These are phyloP conservation scores for Isoetes taiwanensis DNA, from an alignment of 75 land plant species.

Conservation along the genomic window DNA sequence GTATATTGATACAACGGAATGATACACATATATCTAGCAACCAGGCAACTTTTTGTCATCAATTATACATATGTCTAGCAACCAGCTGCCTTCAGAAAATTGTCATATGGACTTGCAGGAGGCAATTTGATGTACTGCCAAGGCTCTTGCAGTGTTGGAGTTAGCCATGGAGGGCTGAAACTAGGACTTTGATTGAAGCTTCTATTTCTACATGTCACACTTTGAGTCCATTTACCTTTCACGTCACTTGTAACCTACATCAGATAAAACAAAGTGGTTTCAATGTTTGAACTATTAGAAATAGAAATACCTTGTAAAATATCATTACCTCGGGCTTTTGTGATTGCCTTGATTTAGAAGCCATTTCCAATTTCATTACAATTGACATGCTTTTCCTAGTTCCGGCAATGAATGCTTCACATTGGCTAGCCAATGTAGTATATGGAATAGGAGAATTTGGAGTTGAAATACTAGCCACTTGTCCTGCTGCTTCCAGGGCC, in stretches of 20 bases:
- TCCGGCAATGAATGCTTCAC: slow-evolving; percentile 76
- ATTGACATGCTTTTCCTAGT: slow-evolving; percentile 68
- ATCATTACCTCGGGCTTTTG: no score
- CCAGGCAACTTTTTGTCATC: no score
- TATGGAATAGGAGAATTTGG: slow-evolving; percentile 51
- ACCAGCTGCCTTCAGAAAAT: slow-evolving; percentile 85
- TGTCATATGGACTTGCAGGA: slow-evolving; percentile 88
- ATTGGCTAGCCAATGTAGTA: slow-evolving; percentile 70
- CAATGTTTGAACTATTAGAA: no score
- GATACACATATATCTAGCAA: no score
- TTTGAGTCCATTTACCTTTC: slow-evolving; percentile 4
- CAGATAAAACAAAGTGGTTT: background rate
- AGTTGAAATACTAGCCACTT: slow-evolving; percentile 58
- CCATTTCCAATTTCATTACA: slow-evolving; percentile 46
- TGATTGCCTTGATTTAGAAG: no score
- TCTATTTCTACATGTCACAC: background rate
- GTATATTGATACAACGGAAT: no score
- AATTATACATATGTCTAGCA: no score
- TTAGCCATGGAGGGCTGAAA: slow-evolving; percentile 8
- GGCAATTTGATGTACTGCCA: slow-evolving; percentile 62
- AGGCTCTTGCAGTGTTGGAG: slow-evolving; percentile 21
- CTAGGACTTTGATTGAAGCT: slow-evolving; percentile 2
- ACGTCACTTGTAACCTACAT: no score
- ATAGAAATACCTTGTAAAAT: no score
- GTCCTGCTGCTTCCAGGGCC: slow-evolving; percentile 71